Evolutionary conservation across 1,284 basidiomycete genomes (phyloP).

Genomic region (Ceratobasidium sp.): DNA sequence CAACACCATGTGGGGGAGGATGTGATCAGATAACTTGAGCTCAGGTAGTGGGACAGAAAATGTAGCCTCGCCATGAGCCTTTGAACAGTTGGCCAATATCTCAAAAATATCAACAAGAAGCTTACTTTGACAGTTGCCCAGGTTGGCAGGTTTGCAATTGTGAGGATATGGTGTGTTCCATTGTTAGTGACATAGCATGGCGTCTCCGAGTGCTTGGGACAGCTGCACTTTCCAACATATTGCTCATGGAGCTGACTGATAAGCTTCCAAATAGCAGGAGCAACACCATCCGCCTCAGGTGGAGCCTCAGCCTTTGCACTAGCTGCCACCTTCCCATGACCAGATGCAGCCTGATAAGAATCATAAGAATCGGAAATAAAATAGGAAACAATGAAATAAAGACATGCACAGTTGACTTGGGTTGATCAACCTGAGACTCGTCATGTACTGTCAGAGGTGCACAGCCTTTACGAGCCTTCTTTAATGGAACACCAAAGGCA

Average conservation of each 20-base stretch:
- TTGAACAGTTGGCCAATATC: not conserved
- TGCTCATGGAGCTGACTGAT: not conserved
- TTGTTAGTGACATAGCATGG: conserved; percentile 4
- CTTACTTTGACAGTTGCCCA: conserved; percentile 5
- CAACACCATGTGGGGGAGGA: no score
- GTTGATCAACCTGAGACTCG: not conserved
- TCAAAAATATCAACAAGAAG: not conserved
- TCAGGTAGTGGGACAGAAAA: not conserved
- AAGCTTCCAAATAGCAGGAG: not conserved
- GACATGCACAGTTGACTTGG: not conserved
- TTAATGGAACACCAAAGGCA: not conserved
- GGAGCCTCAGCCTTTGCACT: not conserved
- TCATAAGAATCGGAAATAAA: not conserved
- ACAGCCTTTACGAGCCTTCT: not conserved
- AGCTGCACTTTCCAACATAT: not conserved
- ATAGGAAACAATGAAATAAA: not conserved
- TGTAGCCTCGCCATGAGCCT: not conserved
- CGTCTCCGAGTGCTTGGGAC: not conserved
- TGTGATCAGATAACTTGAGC: not conserved
- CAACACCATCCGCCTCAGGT: not conserved
- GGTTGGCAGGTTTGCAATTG: not conserved
- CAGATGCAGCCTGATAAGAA: not conserved
- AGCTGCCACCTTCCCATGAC: not conserved
- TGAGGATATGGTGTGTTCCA: conserved; percentile 1
- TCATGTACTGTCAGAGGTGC: not conserved